These are phyloP conservation scores for Phymatotrichopsis omnivora DNA, from an alignment of 2,329 filamentous ascomycete genomes.

Conservation along the genomic window DNA sequence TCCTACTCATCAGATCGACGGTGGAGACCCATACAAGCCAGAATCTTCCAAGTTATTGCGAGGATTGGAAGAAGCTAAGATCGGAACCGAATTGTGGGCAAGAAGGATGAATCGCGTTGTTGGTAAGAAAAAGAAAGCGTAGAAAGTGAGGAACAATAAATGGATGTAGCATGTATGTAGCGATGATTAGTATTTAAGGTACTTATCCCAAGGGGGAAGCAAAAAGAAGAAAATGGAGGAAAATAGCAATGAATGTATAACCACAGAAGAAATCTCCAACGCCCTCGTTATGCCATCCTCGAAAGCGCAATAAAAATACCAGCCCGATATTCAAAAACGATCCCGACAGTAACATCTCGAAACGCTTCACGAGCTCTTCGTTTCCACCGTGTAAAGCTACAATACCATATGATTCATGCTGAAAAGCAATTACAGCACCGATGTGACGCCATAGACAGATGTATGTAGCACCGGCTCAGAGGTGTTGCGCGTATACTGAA, in stretches of 20 bases:
- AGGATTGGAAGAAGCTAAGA: no score
- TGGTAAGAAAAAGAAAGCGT: no score
- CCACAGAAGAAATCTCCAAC: slow-evolving; percentile 29
- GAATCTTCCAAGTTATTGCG: no score
- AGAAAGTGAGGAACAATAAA: no score
- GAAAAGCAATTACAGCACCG: slow-evolving; percentile 62
- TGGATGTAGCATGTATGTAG: no score
- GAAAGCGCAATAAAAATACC: slow-evolving; percentile 61
- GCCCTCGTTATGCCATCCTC: slow-evolving; percentile 28
- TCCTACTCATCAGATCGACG: no score
- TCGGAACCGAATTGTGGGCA: no score
- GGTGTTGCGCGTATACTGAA: slow-evolving; percentile 68
- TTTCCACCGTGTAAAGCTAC: slow-evolving; percentile 70
- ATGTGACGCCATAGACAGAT: slow-evolving; percentile 78
- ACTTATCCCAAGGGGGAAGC: slow-evolving; percentile 4
- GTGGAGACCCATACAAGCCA: no score
- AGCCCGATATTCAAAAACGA: slow-evolving; percentile 65
- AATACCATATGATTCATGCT: slow-evolving; percentile 64
- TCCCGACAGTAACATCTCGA: slow-evolving; percentile 77
- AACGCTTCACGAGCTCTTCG: slow-evolving; percentile 57
- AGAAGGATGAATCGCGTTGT: no score
- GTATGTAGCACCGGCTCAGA: slow-evolving; percentile 64
- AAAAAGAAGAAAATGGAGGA: neutral
- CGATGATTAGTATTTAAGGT: neutral
- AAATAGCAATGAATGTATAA: slow-evolving; percentile 4